phyloP scores from a whole-genome alignment of 495 filamentous ascomycete species.

The Trypethelium eluteriae region DNA sequence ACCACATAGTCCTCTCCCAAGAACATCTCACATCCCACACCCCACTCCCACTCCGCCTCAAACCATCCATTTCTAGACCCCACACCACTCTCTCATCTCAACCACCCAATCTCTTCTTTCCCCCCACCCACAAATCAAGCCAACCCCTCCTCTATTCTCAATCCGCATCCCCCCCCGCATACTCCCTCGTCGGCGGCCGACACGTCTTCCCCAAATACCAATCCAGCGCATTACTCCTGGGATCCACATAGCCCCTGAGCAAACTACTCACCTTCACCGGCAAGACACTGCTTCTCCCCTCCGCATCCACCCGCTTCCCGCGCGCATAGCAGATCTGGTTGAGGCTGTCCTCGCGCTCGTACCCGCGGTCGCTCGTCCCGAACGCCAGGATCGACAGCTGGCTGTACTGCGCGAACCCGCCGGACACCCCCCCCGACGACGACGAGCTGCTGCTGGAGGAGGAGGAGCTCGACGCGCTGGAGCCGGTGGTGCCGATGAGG shows the following conservation, averaged over 20 bases:
- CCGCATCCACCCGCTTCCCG: constrained; percentile 26
- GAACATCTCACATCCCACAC: background rate
- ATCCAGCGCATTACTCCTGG: constrained; percentile 33
- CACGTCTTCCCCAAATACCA: constrained; percentile 15
- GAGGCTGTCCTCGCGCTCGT: constrained; percentile 35
- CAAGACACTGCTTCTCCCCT: constrained; percentile 25
- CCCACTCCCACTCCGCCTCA: background rate
- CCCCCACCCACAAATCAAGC: background rate
- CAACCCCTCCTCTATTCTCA: background rate
- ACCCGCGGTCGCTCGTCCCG: constrained; percentile 34
- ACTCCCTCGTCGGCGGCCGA: constrained; percentile 11
- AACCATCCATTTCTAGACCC: too few species aligned
- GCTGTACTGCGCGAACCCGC: background rate
- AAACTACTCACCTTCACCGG: constrained; percentile 34
- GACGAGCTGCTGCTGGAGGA: background rate
- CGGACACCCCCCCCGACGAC: too few species aligned
- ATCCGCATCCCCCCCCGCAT: constrained; percentile 8
- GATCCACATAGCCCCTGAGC: constrained; percentile 33
- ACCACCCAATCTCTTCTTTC: background rate
- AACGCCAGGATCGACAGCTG: constrained; percentile 34
- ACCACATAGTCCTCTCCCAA: too few species aligned
- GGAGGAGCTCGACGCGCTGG: background rate
- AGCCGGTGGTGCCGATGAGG: background rate
- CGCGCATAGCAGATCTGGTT: constrained; percentile 37
- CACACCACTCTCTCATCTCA: background rate